Percentiles rank a stretch among this genome's conserved stretches.
Evolutionary conservation across 257 asterid species (phyloP).

Genomic region (Ballota nigra): DNA sequence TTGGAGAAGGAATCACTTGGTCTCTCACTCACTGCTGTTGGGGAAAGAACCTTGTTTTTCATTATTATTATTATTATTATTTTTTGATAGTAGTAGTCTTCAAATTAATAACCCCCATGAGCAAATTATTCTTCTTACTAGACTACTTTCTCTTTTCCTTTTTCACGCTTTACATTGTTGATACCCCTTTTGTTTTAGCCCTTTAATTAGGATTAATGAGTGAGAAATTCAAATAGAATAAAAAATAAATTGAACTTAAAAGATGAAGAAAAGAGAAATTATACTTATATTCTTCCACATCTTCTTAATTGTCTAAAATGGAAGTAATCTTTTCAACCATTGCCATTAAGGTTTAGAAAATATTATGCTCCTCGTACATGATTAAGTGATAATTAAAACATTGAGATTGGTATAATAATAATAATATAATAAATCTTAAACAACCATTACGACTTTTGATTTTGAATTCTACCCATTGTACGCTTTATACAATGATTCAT

Average conservation of each 20-base stretch:
- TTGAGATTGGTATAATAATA: not conserved
- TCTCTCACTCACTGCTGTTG: constrained; percentile 47
- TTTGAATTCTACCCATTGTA: no score
- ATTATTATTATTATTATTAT: not conserved
- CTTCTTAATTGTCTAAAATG: constrained; percentile 7
- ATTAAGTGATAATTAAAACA: not conserved
- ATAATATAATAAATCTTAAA: not conserved
- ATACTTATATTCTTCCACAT: constrained; percentile 18
- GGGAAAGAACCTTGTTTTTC: constrained; percentile 39
- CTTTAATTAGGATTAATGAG: constrained; percentile 21
- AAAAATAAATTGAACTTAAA: not conserved
- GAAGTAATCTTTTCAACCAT: not conserved
- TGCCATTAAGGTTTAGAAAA: not conserved
- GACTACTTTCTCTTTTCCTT: constrained; percentile 35
- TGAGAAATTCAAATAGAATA: constrained; percentile 8
- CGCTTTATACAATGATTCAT: no score
- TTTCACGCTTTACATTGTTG: constrained; percentile 42
- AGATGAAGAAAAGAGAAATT: constrained; percentile 10
- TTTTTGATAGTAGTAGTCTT: not conserved
- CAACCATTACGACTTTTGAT: no score
- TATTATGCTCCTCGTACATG: not conserved
- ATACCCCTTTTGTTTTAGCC: constrained; percentile 36
- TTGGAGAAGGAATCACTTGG: constrained; percentile 50
- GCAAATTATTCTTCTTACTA: constrained; percentile 54
- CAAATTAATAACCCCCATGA: constrained; percentile 16